Evolutionary conservation across 176 grass and related monocot genomes (phyloP).

Genomic region (Chrysopogon serrulatus): DNA sequence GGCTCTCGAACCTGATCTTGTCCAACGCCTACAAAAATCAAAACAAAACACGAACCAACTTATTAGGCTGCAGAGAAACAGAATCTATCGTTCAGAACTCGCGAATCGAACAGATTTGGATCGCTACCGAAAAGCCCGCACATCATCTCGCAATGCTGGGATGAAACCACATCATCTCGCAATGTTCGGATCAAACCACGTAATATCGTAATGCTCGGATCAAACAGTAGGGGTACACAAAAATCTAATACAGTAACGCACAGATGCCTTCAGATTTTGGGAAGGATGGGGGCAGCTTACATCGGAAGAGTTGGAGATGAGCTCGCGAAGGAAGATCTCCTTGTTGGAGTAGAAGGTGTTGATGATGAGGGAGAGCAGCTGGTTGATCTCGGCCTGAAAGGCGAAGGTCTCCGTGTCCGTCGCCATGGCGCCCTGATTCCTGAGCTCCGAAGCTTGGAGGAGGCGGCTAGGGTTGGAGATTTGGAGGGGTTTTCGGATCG

Average conservation of each 20-base stretch:
- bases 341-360: conserved; percentile 99
- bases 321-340: conserved; percentile 96
- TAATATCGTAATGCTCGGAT: no score
- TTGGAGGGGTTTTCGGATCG: not conserved
- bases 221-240: no score
- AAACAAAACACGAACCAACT: no score
- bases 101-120: no score
- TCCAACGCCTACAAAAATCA: conserved; percentile 69
- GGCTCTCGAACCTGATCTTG: conserved; percentile 96
- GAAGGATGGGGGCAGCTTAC: conserved; percentile 15
- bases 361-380: conserved; percentile 90
- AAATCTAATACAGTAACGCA: no score
- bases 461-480: not conserved
- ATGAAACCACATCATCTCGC: no score
- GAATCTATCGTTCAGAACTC: no score
- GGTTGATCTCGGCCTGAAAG: conserved; percentile 98
- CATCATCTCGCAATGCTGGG: no score
- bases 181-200: no score
- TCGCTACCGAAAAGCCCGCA: no score
- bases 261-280: no score
- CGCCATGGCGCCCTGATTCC: conserved; percentile 41
- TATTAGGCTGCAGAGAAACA: no score
- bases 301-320: conserved; percentile 92
- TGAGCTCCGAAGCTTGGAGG: not conserved
- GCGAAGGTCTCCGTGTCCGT: conserved; percentile 85